These are phyloP conservation scores for Mentha longifolia DNA, from an alignment of 257 asterid genomes.

Conservation along the genomic window DNA sequence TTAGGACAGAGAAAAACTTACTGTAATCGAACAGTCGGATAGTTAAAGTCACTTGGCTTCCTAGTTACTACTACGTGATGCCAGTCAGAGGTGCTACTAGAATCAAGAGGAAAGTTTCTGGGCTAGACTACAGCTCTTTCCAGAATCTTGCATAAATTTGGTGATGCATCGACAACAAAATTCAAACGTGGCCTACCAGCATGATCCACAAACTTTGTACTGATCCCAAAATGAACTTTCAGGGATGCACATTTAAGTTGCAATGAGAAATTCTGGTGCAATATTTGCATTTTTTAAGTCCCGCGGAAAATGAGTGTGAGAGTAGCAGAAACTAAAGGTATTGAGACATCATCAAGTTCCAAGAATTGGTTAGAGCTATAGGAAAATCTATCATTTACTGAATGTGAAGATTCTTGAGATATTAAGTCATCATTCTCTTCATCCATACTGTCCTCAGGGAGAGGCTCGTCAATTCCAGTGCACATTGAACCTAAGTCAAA, in stretches of 20 bases:
- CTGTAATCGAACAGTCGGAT: conserved; percentile 82
- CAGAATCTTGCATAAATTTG: conserved; percentile 57
- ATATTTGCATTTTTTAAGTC: conserved; percentile 60
- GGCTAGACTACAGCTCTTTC: conserved; percentile 63
- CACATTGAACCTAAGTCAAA: conserved; percentile 51
- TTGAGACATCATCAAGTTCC: conserved; percentile 60
- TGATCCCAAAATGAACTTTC: conserved; percentile 84
- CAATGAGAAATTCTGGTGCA: conserved; percentile 50
- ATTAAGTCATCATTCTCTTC: conserved; percentile 51
- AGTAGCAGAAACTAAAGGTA: conserved; percentile 59
- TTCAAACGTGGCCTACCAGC: conserved; percentile 79
- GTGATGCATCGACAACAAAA: conserved; percentile 74
- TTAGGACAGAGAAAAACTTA: conserved; percentile 46
- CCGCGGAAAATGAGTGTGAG: conserved; percentile 64
- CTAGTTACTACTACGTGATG: conserved; percentile 71
- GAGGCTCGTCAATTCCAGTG: conserved; percentile 45
- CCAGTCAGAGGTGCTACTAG: conserved; percentile 87
- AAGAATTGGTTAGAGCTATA: conserved; percentile 48
- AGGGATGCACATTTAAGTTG: conserved; percentile 58
- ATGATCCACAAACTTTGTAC: conserved; percentile 58
- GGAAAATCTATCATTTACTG: conserved; percentile 36
- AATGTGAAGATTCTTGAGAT: conserved; percentile 47
- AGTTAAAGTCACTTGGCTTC: conserved; percentile 67
- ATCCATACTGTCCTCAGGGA: conserved; percentile 57
- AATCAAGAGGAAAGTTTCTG: conserved; percentile 57